Base-by-base conservation (phyloP, 495 filamentous ascomycete species). In the Chaetomium tenue region DNA sequence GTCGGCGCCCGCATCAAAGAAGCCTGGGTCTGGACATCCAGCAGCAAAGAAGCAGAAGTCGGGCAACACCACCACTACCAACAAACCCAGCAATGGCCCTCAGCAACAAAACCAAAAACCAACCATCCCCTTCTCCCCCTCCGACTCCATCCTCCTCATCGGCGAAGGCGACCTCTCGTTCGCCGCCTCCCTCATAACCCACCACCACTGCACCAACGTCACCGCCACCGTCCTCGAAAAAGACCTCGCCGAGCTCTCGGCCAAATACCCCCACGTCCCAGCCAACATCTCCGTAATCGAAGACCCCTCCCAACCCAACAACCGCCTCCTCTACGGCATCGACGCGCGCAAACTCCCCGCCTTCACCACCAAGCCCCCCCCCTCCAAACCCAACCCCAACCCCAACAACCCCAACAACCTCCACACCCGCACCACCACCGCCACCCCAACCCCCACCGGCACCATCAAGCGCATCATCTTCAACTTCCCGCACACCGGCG, bases 151-250 rank as follows among this genome's bases (percentile, higher is more conserved):
- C 63, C 84, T 98, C 28, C 82, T 97, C 2, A 75, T 98, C 68
- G 94, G 93, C 56, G 93, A 98, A 79, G 93, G 90, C 79, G 93
- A 98, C 72, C 92, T 98, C 72, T 93, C 90, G 61, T 97, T 97
- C 75, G 86, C 92, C 20, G 84, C 82, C 63, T 90, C 89, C 0
- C 79, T 98, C 16, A 81, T 88, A 63, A 78, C 81, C 33, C 83
- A 90, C 72, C 89, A 96, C 77, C 81, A 78, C 56, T 93, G 88
- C 78, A 80, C 76, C 63, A 77, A 84, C 66, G 71, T 95, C 8
- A 83, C 85, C 16, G 78, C 81, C 39, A 84, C 81, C 0, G 78
- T 87, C 5, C 73, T 81, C 44, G 81, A 85, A 63, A 78, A 69
- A 59, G 66, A 53, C 69, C 55, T 67, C 13, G 74, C 74, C 18